Evolutionary conservation across 2,329 filamentous ascomycete genomes (phyloP).

Genomic region (Nemania abortiva): DNA sequence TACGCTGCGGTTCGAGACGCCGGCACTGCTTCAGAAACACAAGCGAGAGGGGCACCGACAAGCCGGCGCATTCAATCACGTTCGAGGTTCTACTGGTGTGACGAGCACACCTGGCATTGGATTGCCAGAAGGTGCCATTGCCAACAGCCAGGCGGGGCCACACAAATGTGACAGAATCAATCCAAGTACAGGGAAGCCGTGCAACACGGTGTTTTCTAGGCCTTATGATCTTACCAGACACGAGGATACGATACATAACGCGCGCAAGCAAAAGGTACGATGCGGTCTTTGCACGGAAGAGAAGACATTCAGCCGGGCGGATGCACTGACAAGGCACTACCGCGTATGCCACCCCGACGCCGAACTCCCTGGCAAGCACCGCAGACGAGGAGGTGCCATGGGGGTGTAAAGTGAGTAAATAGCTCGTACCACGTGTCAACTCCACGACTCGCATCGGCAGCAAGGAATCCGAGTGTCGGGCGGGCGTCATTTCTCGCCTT

Average conservation of each 20-base stretch:
- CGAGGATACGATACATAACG: conserved; percentile 97
- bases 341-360: conserved; percentile 92
- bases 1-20: conserved; percentile 87
- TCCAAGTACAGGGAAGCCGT: conserved; percentile 93
- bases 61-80: conserved; percentile 65
- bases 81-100: conserved; percentile 48
- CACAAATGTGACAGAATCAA: conserved; percentile 95
- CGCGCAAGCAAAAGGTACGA: conserved; percentile 91
- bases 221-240: conserved; percentile 97
- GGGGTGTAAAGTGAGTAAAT: not conserved
- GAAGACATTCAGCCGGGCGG: conserved; percentile 95
- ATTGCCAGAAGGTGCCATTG: conserved; percentile 65
- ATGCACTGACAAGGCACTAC: conserved; percentile 94
- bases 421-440: conserved; percentile 21
- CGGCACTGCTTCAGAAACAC: conserved; percentile 89
- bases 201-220: conserved; percentile 92
- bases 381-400: conserved; percentile 52
- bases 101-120: conserved; percentile 28
- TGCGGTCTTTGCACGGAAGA: conserved; percentile 95
- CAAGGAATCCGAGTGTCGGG: not conserved
- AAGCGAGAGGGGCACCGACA: conserved; percentile 93
- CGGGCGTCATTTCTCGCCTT: not conserved
- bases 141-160: conserved; percentile 91
- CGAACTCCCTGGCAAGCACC: conserved; percentile 77
- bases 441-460: not conserved